These are phyloP conservation scores for Chlorella sorokiniana DNA, from an alignment of 139 green algal species.

Conservation along the genomic window DNA sequence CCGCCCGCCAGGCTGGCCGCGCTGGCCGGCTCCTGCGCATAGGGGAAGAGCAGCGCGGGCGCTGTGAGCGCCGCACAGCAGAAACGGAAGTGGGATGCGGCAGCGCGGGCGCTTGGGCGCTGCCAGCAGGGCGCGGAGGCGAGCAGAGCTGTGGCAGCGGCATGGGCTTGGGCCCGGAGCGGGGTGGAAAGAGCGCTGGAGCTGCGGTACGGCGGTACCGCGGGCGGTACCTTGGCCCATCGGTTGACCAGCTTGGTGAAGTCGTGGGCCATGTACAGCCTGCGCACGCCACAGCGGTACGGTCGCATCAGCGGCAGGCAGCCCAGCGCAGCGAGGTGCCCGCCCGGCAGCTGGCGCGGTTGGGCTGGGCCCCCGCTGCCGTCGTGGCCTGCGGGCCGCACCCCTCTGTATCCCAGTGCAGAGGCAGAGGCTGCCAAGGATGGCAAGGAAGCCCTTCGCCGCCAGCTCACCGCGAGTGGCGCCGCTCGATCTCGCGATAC, in stretches of 20 bases:
- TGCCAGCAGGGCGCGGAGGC: too few species aligned
- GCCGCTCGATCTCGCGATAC: slow-evolving; percentile 25
- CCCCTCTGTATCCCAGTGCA: too few species aligned
- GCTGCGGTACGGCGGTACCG: too few species aligned
- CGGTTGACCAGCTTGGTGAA: slow-evolving; percentile 33
- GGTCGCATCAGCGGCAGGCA: background rate
- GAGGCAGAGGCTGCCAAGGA: too few species aligned
- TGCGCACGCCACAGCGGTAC: background rate
- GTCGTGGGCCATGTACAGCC: slow-evolving; percentile 38
- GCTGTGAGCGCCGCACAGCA: background rate
- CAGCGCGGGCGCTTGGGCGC: background rate
- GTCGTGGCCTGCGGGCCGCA: too few species aligned
- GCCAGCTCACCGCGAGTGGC: slow-evolving; percentile 14
- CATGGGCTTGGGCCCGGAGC: too few species aligned
- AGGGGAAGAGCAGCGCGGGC: background rate
- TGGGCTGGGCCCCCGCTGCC: too few species aligned
- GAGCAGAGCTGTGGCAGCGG: too few species aligned
- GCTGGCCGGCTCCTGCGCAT: background rate
- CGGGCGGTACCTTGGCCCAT: slow-evolving; percentile 26
- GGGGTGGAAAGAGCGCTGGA: too few species aligned
- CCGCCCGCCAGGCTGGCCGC: slow-evolving; percentile 41
- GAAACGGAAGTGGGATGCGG: background rate
- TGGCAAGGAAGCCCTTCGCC: too few species aligned
- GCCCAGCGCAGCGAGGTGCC: too few species aligned
- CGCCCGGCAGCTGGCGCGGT: too few species aligned